A percentile compares a stretch with the other conserved stretches of the same genome.
Conservation (phyloP, 2,329 filamentous ascomycete species). For the Trichoderma endophyticum region DNA sequence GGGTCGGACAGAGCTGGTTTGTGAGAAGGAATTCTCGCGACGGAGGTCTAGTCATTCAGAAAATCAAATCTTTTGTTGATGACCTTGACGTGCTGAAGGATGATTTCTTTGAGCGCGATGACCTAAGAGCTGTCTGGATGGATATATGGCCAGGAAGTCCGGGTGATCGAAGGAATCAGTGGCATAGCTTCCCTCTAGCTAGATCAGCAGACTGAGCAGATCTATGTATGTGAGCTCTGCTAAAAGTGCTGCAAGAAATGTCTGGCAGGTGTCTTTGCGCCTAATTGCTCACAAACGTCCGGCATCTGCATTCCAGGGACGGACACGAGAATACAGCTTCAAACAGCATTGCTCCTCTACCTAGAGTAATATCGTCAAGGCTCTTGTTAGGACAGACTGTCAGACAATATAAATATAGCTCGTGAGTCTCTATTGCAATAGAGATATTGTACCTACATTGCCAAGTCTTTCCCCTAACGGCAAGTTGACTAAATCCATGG, state of each 20-base stretch:
- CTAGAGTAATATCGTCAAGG: background rate
- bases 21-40: background rate
- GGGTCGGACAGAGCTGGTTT: background rate
- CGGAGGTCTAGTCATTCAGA: background rate
- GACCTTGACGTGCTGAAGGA: background rate
- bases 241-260: background rate
- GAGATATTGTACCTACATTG: background rate
- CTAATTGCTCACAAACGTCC: background rate
- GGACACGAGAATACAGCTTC: background rate
- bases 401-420: background rate
- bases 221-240: background rate
- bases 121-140: background rate
- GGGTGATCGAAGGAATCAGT: background rate
- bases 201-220: background rate
- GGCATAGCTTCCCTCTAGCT: background rate
- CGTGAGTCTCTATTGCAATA: background rate
- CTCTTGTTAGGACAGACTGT: background rate
- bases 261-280: background rate
- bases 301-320: background rate
- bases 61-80: background rate
- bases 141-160: background rate
- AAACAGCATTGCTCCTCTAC: background rate
- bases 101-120: background rate
- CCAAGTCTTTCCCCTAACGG: background rate
- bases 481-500: background rate